These are phyloP conservation scores for Metschnikowia colocasiae DNA, from an alignment of 805 yeast species.

Conservation along the genomic window DNA sequence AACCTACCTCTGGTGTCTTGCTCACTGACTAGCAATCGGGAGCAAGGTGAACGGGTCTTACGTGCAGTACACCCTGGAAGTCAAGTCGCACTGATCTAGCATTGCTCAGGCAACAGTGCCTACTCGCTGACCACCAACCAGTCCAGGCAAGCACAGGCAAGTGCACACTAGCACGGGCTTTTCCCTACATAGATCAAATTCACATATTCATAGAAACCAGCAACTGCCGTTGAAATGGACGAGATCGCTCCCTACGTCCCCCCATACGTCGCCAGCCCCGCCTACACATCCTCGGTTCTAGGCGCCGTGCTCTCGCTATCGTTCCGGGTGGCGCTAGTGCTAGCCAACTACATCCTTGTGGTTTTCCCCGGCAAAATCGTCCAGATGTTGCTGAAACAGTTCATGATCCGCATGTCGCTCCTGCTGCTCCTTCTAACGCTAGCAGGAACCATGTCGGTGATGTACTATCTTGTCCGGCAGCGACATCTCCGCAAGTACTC, in stretches of 20 bases:
- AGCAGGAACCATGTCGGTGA: constrained; percentile 26
- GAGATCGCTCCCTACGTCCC: constrained; percentile 27
- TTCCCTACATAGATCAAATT: too few relatives aligned
- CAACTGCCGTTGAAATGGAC: neutral
- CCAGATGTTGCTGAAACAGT: constrained; percentile 37
- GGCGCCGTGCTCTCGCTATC: neutral
- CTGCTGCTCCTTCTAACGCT: constrained; percentile 41
- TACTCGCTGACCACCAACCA: too few relatives aligned
- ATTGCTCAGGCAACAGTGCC: neutral
- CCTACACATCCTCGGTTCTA: neutral
- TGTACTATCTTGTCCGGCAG: constrained; percentile 55
- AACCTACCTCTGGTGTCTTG: too few relatives aligned
- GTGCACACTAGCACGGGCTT: too few relatives aligned
- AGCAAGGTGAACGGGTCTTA: too few relatives aligned
- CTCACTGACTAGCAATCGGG: too few relatives aligned
- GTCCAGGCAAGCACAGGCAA: too few relatives aligned
- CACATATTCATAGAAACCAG: too few relatives aligned
- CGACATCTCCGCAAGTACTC: constrained; percentile 63
- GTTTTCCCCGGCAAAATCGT: constrained; percentile 16
- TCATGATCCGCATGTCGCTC: constrained; percentile 50
- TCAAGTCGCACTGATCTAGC: too few relatives aligned
- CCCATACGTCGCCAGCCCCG: neutral
- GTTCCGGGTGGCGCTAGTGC: neutral
- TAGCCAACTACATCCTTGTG: constrained; percentile 16
- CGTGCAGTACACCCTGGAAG: too few relatives aligned